Base-by-base conservation (phyloP, 2,329 filamentous ascomycete species). In the Claviceps fusiformis region DNA sequence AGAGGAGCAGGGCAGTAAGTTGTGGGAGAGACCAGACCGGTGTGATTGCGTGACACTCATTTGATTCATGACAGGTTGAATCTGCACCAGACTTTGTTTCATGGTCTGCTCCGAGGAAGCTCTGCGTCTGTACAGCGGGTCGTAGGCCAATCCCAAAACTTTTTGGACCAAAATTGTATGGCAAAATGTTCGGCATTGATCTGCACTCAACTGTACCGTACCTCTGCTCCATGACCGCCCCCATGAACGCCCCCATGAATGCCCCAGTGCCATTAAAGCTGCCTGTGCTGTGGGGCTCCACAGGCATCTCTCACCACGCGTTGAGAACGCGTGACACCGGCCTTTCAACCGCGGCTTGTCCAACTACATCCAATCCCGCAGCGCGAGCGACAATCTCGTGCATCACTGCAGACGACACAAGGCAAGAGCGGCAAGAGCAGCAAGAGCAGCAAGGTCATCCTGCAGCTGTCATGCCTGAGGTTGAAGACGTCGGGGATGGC, bases 401-500 rank as follows among this genome's bases (percentile, higher is more conserved):
- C 37, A 19, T 51, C 24, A 3, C 35, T 51, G 17, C 24, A 33
- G 29, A 7, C 17, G 13, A 3, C 11, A 37, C 9, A 3, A 5
- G 41, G 13, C 7, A 8, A 17, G 24, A 24, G 24, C 24, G 41
- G 13, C 7, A 8, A 17, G 24, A 24, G 24, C 24, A 24, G 24
- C 24, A 24, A 9, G 31, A 33, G 31, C 31, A 33, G 24, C 31
- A 33, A 33, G 31, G 9, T 6, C 47, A 29, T 27, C 48, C 52
- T 52, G 19, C 55, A 55, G 52, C 54, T 56, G 51, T 43, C 53
- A 79, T 79, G 74, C 73, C 73, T 47, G 67, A 73, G 51, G 65
- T 68, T 24, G 78, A 85, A 51, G 80, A 86, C 43, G 64, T 76
- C 27, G 59, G 74, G 29, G 74, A 79, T 31, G 76, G 75, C 55